These are phyloP conservation scores for Alternaria consortialis DNA, from an alignment of 2,329 filamentous ascomycete species.

Conservation along the genomic window DNA sequence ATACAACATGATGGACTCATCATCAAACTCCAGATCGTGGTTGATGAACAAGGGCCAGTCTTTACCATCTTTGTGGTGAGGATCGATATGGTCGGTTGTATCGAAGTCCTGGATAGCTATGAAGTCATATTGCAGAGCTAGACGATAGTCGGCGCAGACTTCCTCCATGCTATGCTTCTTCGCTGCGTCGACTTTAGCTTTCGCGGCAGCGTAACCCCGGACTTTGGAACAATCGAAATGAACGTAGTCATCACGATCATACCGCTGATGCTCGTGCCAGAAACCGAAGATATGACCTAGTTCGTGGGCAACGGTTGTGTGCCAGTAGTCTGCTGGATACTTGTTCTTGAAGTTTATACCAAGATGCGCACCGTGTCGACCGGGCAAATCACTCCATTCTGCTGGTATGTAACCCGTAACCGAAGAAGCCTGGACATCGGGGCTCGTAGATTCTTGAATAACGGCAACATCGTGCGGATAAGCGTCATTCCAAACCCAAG, in stretches of 20 bases:
- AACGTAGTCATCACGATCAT: neutral
- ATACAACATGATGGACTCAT: conserved; percentile 15
- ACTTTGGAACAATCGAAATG: conserved; percentile 3
- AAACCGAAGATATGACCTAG: conserved; percentile 7
- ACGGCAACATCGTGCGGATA: conserved; percentile 1
- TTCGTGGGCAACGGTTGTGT: conserved; percentile 2
- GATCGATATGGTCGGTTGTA: neutral
- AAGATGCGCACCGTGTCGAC: conserved; percentile 1
- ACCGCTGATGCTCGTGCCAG: conserved; percentile 2
- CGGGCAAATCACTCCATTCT: neutral
- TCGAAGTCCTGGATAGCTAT: conserved; percentile 1
- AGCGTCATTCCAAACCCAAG: neutral
- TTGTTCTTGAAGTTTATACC: neutral
- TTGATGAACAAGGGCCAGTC: conserved; percentile 2
- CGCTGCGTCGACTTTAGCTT: neutral
- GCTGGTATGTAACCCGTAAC: conserved; percentile 8
- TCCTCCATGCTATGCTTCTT: conserved; percentile 1
- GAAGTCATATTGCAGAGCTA: conserved; percentile 6
- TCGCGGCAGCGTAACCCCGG: neutral
- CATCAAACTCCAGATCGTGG: conserved; percentile 4
- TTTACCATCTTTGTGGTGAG: neutral
- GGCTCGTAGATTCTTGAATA: neutral
- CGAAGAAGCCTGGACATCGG: neutral
- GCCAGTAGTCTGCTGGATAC: neutral
- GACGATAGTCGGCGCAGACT: conserved; percentile 7